Evolutionary conservation across 2,329 filamentous ascomycete species (phyloP).

Genomic region (Lasiodiplodia gonubiensis): DNA sequence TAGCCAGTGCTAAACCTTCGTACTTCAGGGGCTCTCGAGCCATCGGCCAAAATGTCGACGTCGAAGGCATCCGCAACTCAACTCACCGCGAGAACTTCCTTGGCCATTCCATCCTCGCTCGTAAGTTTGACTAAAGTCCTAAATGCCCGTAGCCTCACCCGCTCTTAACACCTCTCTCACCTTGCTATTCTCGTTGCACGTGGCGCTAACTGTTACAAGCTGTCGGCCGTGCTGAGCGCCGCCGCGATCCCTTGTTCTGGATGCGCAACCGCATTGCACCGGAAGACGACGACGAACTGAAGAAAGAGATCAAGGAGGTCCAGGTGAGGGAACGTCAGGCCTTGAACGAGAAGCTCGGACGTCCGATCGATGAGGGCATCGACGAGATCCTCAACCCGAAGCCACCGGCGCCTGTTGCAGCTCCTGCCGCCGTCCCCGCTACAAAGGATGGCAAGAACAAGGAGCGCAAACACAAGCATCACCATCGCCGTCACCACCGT

Average conservation of each 20-base stretch:
- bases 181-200: not conserved
- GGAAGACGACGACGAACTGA: not conserved
- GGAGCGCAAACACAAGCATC: slow-evolving; percentile 17
- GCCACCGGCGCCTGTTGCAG: not conserved
- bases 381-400: slow-evolving; percentile 7
- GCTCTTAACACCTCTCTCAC: not conserved
- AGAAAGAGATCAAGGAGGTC: slow-evolving; percentile 1
- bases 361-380: slow-evolving; percentile 40
- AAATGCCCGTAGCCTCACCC: not conserved
- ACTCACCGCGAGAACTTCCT: slow-evolving; percentile 88
- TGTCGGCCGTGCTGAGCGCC: slow-evolving; percentile 2
- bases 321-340: not conserved
- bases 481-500: slow-evolving; percentile 10
- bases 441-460: not conserved
- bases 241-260: slow-evolving; percentile 11
- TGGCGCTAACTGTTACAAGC: not conserved
- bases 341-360: slow-evolving; percentile 28
- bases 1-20: not conserved
- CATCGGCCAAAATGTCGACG: slow-evolving; percentile 75
- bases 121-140: slow-evolving; percentile 33
- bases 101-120: slow-evolving; percentile 89
- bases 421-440: not conserved
- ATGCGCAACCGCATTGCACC: not conserved
- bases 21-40: not conserved
- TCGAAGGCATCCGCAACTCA: slow-evolving; percentile 90